Percentiles rank a stretch among this genome's conserved stretches.
Evolutionary conservation across 2,329 filamentous ascomycete genomes (phyloP).

Genomic region (Aspergillaceae sp.): DNA sequence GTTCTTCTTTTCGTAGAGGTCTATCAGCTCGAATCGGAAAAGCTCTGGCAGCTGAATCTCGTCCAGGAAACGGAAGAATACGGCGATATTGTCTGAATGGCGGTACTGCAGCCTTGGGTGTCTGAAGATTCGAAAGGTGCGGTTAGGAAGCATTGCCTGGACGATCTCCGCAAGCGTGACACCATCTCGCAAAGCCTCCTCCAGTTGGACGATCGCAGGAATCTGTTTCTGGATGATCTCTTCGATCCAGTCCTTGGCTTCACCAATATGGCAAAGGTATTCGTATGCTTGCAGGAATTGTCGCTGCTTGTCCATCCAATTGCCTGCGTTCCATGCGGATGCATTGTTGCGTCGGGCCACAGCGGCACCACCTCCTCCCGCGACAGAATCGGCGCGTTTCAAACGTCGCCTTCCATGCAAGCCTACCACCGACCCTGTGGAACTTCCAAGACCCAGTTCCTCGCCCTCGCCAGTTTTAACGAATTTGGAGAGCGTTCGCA

Average conservation of each 20-base stretch:
- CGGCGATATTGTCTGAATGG: conserved; percentile 95
- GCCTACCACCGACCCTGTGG: conserved; percentile 78
- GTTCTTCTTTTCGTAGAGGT: conserved; percentile 99
- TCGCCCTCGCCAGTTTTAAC: conserved; percentile 66
- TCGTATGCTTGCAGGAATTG: conserved; percentile 96
- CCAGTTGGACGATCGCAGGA: conserved; percentile 84
- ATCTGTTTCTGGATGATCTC: conserved; percentile 77
- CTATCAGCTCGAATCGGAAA: conserved; percentile 93
- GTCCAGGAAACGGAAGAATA: conserved; percentile 89
- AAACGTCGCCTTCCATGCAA: conserved; percentile 74
- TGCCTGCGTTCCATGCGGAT: conserved; percentile 70
- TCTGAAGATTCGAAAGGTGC: conserved; percentile 72
- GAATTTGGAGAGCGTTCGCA: conserved; percentile 77
- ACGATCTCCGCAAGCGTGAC: conserved; percentile 93
- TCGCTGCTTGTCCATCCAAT: conserved; percentile 98
- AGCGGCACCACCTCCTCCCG: conserved; percentile 31
- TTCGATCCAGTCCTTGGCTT: conserved; percentile 99
- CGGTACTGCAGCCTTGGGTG: conserved; percentile 80
- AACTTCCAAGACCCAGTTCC: conserved; percentile 69
- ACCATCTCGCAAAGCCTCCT: conserved; percentile 85
- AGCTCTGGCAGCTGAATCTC: conserved; percentile 89
- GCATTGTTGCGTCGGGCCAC: conserved; percentile 43
- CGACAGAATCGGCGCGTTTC: conserved; percentile 56
- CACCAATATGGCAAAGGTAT: conserved; percentile 96
- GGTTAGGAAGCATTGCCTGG: conserved; percentile 71